Percentiles rank a stretch among this genome's conserved stretches.
phyloP scores from a whole-genome alignment of 495 filamentous ascomycete genomes.

The Pseudevernia furfuracea region DNA sequence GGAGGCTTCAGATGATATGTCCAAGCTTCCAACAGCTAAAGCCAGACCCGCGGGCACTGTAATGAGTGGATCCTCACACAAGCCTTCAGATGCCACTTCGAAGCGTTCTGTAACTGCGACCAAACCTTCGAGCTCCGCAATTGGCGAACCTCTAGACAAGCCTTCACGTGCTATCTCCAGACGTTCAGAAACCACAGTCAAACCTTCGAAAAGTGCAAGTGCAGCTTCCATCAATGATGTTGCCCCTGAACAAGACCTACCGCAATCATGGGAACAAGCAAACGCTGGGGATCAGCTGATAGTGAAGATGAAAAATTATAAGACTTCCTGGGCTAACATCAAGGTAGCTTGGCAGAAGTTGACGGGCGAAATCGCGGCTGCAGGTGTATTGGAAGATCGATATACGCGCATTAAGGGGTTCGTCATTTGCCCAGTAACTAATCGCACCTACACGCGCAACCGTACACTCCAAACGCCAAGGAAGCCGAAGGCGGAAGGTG shows the following conservation, averaged over 20 bases:
- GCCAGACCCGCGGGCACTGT: not conserved
- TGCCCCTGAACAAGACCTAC: not conserved
- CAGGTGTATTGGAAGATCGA: not conserved
- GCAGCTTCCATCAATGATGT: not conserved
- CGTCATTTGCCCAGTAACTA: not conserved
- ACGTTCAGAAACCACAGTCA: not conserved
- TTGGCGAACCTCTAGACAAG: too few relatives aligned
- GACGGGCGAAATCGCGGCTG: not conserved
- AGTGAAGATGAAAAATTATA: not conserved
- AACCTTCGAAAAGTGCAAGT: not conserved
- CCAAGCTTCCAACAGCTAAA: not conserved
- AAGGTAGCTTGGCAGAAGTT: not conserved
- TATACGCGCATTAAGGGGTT: not conserved
- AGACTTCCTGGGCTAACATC: not conserved
- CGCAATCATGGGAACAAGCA: constrained; percentile 1
- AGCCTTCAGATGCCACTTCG: not conserved
- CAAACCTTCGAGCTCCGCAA: too few relatives aligned
- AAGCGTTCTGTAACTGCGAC: too few relatives aligned
- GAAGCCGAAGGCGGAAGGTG: not conserved
- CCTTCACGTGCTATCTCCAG: too few relatives aligned
- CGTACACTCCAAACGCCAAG: not conserved
- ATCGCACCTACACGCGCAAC: not conserved
- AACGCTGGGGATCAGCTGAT: not conserved
- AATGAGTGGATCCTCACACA: not conserved
- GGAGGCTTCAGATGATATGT: not conserved